Base-by-base conservation (phyloP, 1,284 basidiomycete genomes). In the Pisolithus thermaeus region DNA sequence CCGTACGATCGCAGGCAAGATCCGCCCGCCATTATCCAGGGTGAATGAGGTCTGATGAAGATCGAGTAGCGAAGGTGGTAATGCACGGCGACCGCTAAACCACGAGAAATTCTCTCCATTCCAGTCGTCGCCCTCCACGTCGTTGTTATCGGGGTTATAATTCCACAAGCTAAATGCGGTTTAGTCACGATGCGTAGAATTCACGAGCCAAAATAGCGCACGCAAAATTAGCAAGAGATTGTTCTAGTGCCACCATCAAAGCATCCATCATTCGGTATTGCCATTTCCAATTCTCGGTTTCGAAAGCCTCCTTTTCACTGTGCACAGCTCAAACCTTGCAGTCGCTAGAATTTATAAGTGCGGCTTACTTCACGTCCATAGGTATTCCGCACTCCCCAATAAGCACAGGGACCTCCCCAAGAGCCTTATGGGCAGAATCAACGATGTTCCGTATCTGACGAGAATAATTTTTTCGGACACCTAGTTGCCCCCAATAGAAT, bases 51-150 rank as follows among this genome's bases (percentile, higher is more conserved):
- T 71, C 60, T 89, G 84, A 11, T 78, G 76, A 59, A 74, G 69
- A 57, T 76, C 73, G 23, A 83, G 68, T 42, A 79, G 64, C 0
- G 75, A 77, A 1, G 72, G 61, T 1, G 79, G 78, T 11, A 80
- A 67, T 0, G 79, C 79, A 7, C 84, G 79, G 45, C 70, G 70
- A 41, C 77, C 71, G 55, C 87, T 89, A 74, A 91, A 96, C 87
- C 91, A 96, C 3, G 91, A 92, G 66, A 97, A 96, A 70, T 93
- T 94, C 69, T 98, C 95, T 43, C 87, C 90, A 64, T 97, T 97
- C 96, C 96, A 98, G 55, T 84, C 76, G 66, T 98, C 95, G 12
- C 96, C 97, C 22, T 72, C 64, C 20, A 70, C 64, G 60, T 96
- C 91, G 38, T 80, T 78, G 68, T 97, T 97, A 49, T 79, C 74